Evolutionary conservation across 768 basidiomycete species (phyloP), one percentile per base, ranked within the genome.

Genomic region (Filobasidium floriforme): DNA sequence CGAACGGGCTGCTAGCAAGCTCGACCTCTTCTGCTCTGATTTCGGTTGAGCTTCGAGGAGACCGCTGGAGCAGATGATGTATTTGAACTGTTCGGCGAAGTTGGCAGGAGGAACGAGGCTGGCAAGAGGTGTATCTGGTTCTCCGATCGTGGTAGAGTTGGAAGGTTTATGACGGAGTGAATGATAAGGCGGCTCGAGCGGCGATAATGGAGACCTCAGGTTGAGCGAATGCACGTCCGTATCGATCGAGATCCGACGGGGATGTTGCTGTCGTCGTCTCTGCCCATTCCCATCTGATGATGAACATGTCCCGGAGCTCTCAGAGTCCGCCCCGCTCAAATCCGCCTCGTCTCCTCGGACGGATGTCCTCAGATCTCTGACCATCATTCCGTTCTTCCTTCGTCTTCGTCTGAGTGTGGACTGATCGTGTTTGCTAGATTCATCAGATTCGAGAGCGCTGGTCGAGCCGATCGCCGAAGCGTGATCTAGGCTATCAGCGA

Each of bases 51-150:
- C 73, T 57, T 76, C 74, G 43, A 77, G 64, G 7, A 77, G 41
- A 4, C 73, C 73, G 29, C 68, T 70, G 6, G 75, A 74, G 59
- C 74, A 76, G 19, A 77, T 69, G 10, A 72, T 55, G 62, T 74
- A 77, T 59, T 74, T 76, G 72, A 77, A 77, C 40, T 62, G 41
- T 57, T 77, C 76, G 11, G 70, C 70, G 51, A 75, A 77, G 0
- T 68, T 71, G 15, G 67, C 60, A n/a, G 67, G 67, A 14, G 62
- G 62, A 5, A 26, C 46, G 2, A 61, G 37, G 10, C 51, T 59
- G 11, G 60, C 59, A 7, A 61, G 24, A 10, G 59, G 59, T 15
- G 59, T 60, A 22, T 32, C 19, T 4, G 59, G 59, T 43, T 60
- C 59, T 7, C 15, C 15, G 15, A 57, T 14, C 19, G 54, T 57